phyloP scores from a whole-genome alignment of 495 filamentous ascomycete genomes.

The Staphylotrichum tortipilum region DNA sequence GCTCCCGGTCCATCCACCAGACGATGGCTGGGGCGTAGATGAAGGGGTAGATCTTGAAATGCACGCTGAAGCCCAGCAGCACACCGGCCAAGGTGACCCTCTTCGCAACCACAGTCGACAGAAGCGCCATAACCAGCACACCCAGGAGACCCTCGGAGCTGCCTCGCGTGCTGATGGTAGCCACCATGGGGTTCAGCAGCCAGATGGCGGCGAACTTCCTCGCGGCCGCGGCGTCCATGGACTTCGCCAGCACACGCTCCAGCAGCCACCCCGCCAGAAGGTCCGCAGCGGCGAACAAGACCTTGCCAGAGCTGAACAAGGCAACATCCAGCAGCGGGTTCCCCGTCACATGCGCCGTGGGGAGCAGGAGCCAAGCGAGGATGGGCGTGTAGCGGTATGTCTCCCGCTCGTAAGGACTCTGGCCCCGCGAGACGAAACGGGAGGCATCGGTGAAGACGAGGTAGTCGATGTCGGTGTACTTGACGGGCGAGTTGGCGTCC shows the following conservation, averaged over 20 bases:
- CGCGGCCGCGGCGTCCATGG: conserved; percentile 37
- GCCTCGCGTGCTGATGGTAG: conserved; percentile 86
- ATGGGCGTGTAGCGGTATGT: conserved; percentile 97
- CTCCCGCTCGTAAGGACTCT: conserved; percentile 75
- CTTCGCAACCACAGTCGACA: conserved; percentile 66
- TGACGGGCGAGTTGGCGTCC: conserved; percentile 79
- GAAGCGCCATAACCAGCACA: conserved; percentile 66
- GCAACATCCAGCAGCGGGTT: conserved; percentile 25
- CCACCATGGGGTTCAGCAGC: conserved; percentile 97
- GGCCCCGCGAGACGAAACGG: conserved; percentile 53
- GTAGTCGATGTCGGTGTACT: conserved; percentile 99
- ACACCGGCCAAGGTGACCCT: conserved; percentile 58
- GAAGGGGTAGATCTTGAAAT: conserved; percentile 98
- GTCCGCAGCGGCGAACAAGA: conserved; percentile 75
- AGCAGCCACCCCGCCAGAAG: conserved; percentile 84
- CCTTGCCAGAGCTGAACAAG: conserved; percentile 82
- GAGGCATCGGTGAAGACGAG: conserved; percentile 97
- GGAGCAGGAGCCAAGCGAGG: conserved; percentile 79
- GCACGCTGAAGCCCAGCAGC: conserved; percentile 74
- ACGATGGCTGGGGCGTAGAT: conserved; percentile 82
- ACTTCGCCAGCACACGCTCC: conserved; percentile 22
- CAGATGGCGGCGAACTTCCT: conserved; percentile 75
- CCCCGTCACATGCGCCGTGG: conserved; percentile 54
- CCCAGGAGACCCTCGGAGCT: conserved; percentile 87
- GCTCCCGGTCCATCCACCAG: conserved; percentile 70